Percentiles rank a stretch among this genome's conserved stretches.
These are phyloP conservation scores for Saccharomycopsis fodiens DNA, from an alignment of 805 yeast genomes.

Conservation along the genomic window DNA sequence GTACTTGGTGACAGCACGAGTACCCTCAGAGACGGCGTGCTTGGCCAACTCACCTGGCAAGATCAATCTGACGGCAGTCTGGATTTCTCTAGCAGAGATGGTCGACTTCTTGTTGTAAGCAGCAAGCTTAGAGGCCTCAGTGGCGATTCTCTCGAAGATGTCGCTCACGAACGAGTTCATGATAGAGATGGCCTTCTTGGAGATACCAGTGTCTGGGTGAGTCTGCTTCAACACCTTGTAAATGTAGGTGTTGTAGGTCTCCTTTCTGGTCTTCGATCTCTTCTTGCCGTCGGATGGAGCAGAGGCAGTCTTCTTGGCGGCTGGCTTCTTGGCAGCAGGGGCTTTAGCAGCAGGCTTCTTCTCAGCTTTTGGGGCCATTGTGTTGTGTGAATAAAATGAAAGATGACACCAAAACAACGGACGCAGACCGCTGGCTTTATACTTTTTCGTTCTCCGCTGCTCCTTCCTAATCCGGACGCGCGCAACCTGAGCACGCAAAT, in stretches of 20 bases:
- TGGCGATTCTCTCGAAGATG: constrained; percentile 95
- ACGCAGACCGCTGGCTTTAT: background rate
- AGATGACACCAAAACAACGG: background rate
- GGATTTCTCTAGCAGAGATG: constrained; percentile 96
- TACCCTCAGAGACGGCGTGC: constrained; percentile 98
- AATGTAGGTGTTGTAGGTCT: constrained; percentile 95
- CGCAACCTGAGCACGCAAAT: background rate
- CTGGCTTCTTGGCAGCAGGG: constrained; percentile 94
- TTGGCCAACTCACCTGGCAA: constrained; percentile 98
- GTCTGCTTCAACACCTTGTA: constrained; percentile 98
- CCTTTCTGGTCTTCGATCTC: constrained; percentile 95
- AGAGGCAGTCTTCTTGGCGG: constrained; percentile 83
- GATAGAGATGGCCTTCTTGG: constrained; percentile 97
- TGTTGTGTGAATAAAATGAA: constrained; percentile 8
- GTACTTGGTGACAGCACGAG: constrained; percentile 96
- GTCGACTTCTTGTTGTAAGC: constrained; percentile 98
- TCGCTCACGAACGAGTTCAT: constrained; percentile 98
- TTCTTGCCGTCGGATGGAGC: constrained; percentile 58
- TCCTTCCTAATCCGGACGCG: background rate
- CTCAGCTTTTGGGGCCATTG: constrained; percentile 61
- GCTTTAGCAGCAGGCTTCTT: constrained; percentile 86
- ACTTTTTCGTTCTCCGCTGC: background rate
- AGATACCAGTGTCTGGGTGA: constrained; percentile 99
- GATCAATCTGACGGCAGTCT: constrained; percentile 96
- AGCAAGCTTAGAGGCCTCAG: constrained; percentile 97